These are phyloP conservation scores for Clarireedia paspali DNA, from an alignment of 2,329 filamentous ascomycete species.

Conservation along the genomic window DNA sequence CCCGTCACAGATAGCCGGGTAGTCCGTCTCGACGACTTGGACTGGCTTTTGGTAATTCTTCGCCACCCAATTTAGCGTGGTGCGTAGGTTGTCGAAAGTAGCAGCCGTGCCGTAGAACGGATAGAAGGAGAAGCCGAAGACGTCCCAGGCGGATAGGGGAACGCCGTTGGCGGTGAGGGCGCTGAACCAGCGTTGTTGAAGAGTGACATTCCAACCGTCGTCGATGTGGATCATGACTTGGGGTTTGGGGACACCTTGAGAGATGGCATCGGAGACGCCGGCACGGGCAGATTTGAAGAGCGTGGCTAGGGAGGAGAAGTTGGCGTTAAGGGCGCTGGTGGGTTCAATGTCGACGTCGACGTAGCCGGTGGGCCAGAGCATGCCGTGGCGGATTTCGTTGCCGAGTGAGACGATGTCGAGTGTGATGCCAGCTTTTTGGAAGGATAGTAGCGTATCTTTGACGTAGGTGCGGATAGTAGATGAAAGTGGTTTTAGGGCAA, in stretches of 20 bases:
- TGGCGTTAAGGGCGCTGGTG: conserved; percentile 28
- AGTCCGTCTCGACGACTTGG: conserved; percentile 62
- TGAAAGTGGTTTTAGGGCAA: conserved; percentile 46
- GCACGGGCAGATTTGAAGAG: conserved; percentile 51
- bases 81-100: conserved; percentile 48
- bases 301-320: conserved; percentile 50
- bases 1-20: conserved; percentile 58
- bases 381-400: conserved; percentile 63
- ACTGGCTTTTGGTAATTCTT: conserved; percentile 56
- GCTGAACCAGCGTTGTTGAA: conserved; percentile 57
- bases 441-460: conserved; percentile 50
- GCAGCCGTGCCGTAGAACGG: conserved; percentile 59
- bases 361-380: conserved; percentile 58
- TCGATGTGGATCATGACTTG: conserved; percentile 69
- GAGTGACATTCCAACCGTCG: conserved; percentile 61
- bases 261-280: conserved; percentile 55
- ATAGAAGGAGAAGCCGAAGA: conserved; percentile 66
- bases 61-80: conserved; percentile 49
- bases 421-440: conserved; percentile 46
- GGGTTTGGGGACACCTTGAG: conserved; percentile 40
- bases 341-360: conserved; percentile 35
- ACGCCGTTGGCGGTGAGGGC: conserved; percentile 47
- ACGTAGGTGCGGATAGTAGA: conserved; percentile 63
- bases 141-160: conserved; percentile 53
- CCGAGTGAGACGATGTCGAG: conserved; percentile 61